Percentiles rank a stretch among this genome's conserved stretches.
Evolutionary conservation across 2,329 filamentous ascomycete genomes (phyloP).

Genomic region (Neophaeococcomyces mojaviensis): DNA sequence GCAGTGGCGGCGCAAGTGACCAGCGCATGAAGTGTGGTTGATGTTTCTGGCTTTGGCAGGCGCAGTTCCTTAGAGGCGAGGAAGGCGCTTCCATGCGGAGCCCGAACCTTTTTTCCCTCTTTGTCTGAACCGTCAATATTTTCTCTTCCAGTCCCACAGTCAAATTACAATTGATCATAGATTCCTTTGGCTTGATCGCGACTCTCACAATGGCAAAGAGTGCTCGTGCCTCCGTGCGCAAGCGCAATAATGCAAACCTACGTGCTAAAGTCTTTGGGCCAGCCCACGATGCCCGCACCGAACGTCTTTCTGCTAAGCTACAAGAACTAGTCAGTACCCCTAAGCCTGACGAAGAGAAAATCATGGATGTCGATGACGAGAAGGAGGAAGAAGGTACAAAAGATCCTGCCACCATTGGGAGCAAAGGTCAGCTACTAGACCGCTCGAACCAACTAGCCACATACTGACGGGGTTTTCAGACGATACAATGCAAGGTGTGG

Average conservation of each 20-base stretch:
- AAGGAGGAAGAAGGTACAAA: slow-evolving; percentile 34
- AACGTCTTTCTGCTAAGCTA: slow-evolving; percentile 78
- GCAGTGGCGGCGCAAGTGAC: no score
- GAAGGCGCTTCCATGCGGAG: no score
- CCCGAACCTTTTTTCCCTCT: no score
- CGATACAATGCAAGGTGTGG: slow-evolving; percentile 18
- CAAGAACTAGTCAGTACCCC: slow-evolving; percentile 71
- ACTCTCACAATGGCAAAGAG: slow-evolving; percentile 71
- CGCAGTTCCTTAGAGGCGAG: no score
- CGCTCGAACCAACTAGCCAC: neutral
- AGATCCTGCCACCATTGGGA: slow-evolving; percentile 23
- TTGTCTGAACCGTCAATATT: no score
- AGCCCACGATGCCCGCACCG: slow-evolving; percentile 67
- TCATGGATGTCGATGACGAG: slow-evolving; percentile 39
- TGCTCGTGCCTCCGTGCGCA: slow-evolving; percentile 67
- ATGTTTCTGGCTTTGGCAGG: no score
- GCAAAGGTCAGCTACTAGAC: neutral
- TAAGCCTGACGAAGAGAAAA: slow-evolving; percentile 44
- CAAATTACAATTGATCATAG: no score
- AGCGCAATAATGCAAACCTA: slow-evolving; percentile 74
- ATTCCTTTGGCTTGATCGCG: no score
- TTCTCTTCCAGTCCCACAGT: no score
- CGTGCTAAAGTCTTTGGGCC: slow-evolving; percentile 79
- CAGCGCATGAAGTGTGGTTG: no score
- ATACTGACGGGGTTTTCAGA: slow-evolving; percentile 9